Base-by-base conservation (phyloP, 495 filamentous ascomycete species). In the Penicillium dipodomyicola region DNA sequence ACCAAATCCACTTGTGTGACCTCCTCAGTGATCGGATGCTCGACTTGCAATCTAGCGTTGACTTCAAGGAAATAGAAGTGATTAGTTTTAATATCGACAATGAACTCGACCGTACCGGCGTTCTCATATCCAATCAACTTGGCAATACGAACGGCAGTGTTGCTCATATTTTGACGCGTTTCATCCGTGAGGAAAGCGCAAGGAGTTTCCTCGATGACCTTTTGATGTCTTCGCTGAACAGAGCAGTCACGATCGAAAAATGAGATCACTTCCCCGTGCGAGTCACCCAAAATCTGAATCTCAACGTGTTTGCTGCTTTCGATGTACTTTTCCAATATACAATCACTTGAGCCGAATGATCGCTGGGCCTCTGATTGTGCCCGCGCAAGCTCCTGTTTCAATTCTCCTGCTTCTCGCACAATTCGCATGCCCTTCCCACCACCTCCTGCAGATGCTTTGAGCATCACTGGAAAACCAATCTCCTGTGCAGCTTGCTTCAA, bases 61-160 rank as follows among this genome's bases (percentile, higher is more conserved):
- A 96, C 92, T 73, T 96, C 92, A 84, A 96, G 92, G 69, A 97
- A 97, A 75, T 88, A 97, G 71, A 96, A 96, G 35, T 86, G 76
- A 8, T 83, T 84, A 0, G 84, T 85, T 47, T 92, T 87, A 61
- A 88, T 88, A 73, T 96, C 92, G 42, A 96, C 87, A 53, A 97
- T 91, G 69, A 95, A 97, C 69, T 97, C 92, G 8, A 97, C 92
- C 0, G 92, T 97, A 1, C 92, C 92, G 17, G 90, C 92, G 44
- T 90, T 91, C 53, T 89, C 84, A 62, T 97, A 97, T 1, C 85
- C 85, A 30, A 96, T 88, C 6, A 88, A 85, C 9, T 87, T 72
- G 0, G 89, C 91, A 3, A 89, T 87, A 5, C 82, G 82, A 52
- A 88, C 75, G 0, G 92, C 92, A 70, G 94, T 92, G 29, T 82